Conservation (phyloP, 2,329 filamentous ascomycete genomes). For the Colletotrichum sp. region DNA sequence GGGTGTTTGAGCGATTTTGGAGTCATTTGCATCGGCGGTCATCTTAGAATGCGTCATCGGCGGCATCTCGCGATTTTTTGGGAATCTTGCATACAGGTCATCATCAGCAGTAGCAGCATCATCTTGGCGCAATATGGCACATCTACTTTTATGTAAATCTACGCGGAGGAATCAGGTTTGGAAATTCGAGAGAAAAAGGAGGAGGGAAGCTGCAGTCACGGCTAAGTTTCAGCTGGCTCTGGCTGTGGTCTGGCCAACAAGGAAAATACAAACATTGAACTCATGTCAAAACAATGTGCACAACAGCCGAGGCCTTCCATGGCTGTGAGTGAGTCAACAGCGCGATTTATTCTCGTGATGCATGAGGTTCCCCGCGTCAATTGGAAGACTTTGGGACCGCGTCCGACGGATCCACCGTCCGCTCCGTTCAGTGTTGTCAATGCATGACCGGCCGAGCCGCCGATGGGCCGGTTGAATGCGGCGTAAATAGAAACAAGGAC, state of each 20-base stretch:
- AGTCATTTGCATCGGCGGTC: conserved; percentile 2
- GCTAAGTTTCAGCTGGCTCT: neutral
- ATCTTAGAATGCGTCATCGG: neutral
- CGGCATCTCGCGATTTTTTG: neutral
- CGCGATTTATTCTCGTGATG: neutral
- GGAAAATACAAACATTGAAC: neutral
- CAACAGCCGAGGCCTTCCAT: neutral
- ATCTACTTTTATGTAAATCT: neutral
- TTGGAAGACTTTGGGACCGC: neutral
- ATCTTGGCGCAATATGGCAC: neutral
- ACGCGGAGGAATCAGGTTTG: neutral
- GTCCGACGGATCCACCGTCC: neutral
- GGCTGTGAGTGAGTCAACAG: neutral
- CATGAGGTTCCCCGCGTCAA: neutral
- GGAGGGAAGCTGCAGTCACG: neutral
- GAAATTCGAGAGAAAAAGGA: neutral
- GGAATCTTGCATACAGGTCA: neutral
- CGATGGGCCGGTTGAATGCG: neutral
- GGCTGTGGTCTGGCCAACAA: neutral
- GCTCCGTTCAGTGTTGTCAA: neutral
- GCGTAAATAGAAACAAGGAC: neutral
- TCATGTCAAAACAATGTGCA: neutral
- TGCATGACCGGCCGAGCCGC: neutral
- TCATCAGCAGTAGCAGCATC: neutral
- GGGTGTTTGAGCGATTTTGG: conserved; percentile 16